Evolutionary conservation across 371 early-diverging fungal species (phyloP), one percentile per base, ranked within the genome.

Genomic region (Nematocida sp.): DNA sequence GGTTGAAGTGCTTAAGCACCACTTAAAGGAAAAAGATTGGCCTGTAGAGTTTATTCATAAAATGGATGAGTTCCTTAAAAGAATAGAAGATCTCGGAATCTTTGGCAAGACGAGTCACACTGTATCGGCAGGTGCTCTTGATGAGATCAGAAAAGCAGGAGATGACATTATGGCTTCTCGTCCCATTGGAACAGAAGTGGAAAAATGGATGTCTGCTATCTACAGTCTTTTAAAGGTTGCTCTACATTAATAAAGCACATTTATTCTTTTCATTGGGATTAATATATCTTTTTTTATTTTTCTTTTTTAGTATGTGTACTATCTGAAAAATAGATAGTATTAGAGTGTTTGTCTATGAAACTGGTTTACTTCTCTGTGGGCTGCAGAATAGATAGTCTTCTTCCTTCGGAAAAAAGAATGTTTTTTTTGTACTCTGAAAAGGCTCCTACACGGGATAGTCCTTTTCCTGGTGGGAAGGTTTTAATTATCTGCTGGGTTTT

Each of bases 161-260:
- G 75, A 71, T 38, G 13, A 25, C 5, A 71, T 71, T 71, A n/a
- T 45, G 23, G 75, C 75, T 16, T 32, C 63, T 4, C 20, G 75
- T 0, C 75, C 75, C 33, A 4, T 30, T 18, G 63, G 63, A 32
- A 71, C 75, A 38, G 61, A 61, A 18, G 49, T 71, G 59, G 75
- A 71, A n/a, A 61, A 39, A 35, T 71, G 75, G 75, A 71, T 71
- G 60, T 28, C 61, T 51, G 75, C 75, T 30, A 61, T 71, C 7
- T 71, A 71, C 63, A 71, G 75, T 71, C 75, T 71, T 48, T 33
- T 71, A 32, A 71, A 71, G 45, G 75, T 71, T 9, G 75, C 75
- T 35, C 40, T 71, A 26, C 75, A 71, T 49, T 71, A 51, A 71
- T 16, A 36, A 45, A 45, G n/a, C n/a, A n/a, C n/a, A n/a, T n/a